Percentiles rank a stretch among this genome's conserved stretches.
phyloP scores from a whole-genome alignment of 2,329 filamentous ascomycete species.

The Fusarium ambrosium region DNA sequence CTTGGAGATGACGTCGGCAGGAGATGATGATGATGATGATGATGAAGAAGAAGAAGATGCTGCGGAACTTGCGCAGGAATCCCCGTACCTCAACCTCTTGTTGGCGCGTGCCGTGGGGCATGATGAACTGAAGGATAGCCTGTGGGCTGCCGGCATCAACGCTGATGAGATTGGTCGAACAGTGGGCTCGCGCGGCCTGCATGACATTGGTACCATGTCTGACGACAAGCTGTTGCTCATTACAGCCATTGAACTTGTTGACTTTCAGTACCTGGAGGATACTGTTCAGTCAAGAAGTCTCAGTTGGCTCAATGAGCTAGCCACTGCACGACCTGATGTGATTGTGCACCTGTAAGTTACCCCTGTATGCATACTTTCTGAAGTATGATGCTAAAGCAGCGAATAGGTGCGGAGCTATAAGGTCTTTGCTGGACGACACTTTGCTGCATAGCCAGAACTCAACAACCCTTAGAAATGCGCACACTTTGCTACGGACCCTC shows the following conservation, averaged over 20 bases:
- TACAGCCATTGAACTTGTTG: slow-evolving; percentile 73
- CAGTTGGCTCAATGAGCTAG: slow-evolving; percentile 71
- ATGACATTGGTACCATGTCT: slow-evolving; percentile 60
- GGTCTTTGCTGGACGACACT: slow-evolving; percentile 71
- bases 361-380: too few relatives aligned
- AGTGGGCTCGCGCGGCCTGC: slow-evolving; percentile 43
- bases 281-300: slow-evolving; percentile 71
- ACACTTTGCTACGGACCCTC: slow-evolving; percentile 70
- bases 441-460: slow-evolving; percentile 74
- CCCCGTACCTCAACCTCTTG: slow-evolving; percentile 73
- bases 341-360: slow-evolving; percentile 69
- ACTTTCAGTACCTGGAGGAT: slow-evolving; percentile 76
- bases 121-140: slow-evolving; percentile 73
- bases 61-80: slow-evolving; percentile 50
- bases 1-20: slow-evolving; percentile 55
- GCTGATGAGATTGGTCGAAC: slow-evolving; percentile 52
- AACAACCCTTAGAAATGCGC: slow-evolving; percentile 70
- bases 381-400: slow-evolving; percentile 6
- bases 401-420: slow-evolving; percentile 67
- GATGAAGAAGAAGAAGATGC: slow-evolving; percentile 7
- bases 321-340: slow-evolving; percentile 66
- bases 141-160: slow-evolving; percentile 71
- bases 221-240: slow-evolving; percentile 74
- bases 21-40: slow-evolving; percentile 20
- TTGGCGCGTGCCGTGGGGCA: slow-evolving; percentile 67